Base-by-base conservation (phyloP, 2,329 filamentous ascomycete species). In the Immersiporthe knoxdaviesiana region DNA sequence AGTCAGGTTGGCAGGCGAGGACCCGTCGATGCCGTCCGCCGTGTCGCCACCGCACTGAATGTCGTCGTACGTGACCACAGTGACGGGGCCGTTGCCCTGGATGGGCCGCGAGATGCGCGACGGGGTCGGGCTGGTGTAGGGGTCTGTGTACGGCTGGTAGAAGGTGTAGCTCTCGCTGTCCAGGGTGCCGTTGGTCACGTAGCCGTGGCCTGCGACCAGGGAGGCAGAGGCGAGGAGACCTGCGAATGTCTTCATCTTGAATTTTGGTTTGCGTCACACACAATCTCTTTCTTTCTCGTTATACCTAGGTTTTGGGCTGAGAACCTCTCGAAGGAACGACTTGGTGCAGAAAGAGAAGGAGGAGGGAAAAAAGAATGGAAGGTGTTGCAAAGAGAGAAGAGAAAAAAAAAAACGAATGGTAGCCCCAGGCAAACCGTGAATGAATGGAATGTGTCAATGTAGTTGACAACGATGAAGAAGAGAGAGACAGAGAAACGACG, bases 71-170 rank as follows among this genome's bases (percentile, higher is more conserved):
- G 81, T 82, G 10, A 88, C 75, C 68, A 89, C 83, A 68, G 84
- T 77, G 30, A 89, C 82, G 0, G 87, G 87, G 3, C 87, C 87
- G 76, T 89, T 88, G 50, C 86, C 86, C 69, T 85, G 81, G 68
- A 89, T 83, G 10, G 81, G 79, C 24, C 87, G 84, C n/a, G 87
- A 87, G 75, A 89, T 84, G n/a, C 86, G 70, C 71, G 44, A 39
- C 32, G 65, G 65, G 2, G 21, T 63, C 14, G 68, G 68, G 32
- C 30, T 41, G 18, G 24, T 68, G 65, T 71, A 71, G 12, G 68
- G 65, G 16, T 71, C 70, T 1, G 41, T 58, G 30, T 71, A 71
- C 0, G 70, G 70, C 24, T 71, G 70, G 35, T 70, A 71, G 14
- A 71, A 70, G 6, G 63, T 59, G 37, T 58, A 67, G 24, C 72